Percentiles rank a stretch among this genome's conserved stretches.
These are phyloP conservation scores for Trichoderma harzianum DNA, from an alignment of 2,329 filamentous ascomycete species.

Conservation along the genomic window DNA sequence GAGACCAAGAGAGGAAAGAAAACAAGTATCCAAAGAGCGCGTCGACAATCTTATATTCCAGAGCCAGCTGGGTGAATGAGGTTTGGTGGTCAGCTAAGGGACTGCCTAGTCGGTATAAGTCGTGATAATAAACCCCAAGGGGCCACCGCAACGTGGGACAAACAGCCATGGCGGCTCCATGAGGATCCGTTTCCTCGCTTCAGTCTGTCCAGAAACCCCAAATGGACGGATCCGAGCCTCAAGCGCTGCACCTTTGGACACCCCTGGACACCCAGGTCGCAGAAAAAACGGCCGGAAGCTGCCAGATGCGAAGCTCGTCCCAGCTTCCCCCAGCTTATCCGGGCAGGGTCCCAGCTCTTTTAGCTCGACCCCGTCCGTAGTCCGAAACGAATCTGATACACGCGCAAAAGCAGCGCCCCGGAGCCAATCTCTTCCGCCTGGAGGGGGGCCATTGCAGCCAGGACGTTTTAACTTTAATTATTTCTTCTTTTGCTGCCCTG, in stretches of 20 bases:
- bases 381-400: conserved; percentile 23
- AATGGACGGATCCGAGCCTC: conserved; percentile 13
- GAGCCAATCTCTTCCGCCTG: conserved; percentile 14
- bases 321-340: neutral
- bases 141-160: conserved; percentile 2
- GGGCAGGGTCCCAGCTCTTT: neutral
- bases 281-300: neutral
- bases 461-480: conserved; percentile 11
- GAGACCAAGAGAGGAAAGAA: conserved; percentile 4
- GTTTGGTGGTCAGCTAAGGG: neutral
- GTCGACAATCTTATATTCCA: conserved; percentile 1
- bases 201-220: neutral
- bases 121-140: conserved; percentile 3
- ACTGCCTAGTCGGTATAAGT: conserved; percentile 7
- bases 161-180: neutral
- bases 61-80: neutral
- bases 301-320: neutral
- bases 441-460: neutral
- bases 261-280: neutral
- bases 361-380: conserved; percentile 10
- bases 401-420: conserved; percentile 6
- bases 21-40: neutral
- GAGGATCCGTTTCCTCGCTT: conserved; percentile 15
- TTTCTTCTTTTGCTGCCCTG: neutral
- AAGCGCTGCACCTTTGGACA: neutral